phyloP scores from a whole-genome alignment of 177 flowering plant species.

The Vitis hybrid region DNA sequence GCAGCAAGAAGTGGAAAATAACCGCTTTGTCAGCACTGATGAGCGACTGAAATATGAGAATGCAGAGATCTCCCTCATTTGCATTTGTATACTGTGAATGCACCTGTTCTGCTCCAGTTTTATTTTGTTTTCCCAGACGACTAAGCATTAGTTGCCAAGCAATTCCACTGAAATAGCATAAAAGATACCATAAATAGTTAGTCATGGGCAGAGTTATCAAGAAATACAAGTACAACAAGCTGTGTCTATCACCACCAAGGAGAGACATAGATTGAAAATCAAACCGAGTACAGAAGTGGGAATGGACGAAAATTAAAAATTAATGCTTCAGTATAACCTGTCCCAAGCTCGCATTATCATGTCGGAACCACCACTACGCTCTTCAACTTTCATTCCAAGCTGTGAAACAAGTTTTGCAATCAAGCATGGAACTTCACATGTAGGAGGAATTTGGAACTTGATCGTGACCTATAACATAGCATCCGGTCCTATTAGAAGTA shows the following conservation, averaged over 20 bases:
- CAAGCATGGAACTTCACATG: conserved; percentile 66
- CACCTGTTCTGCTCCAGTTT: conserved; percentile 23
- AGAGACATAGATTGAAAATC: no score
- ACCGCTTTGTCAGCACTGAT: conserved; percentile 75
- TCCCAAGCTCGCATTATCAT: conserved; percentile 90
- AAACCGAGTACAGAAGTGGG: background rate
- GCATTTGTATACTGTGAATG: conserved; percentile 22
- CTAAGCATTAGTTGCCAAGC: conserved; percentile 85
- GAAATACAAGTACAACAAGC: background rate
- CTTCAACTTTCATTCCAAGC: conserved; percentile 72
- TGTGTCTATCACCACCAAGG: no score
- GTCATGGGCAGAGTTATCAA: background rate
- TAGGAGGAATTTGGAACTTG: conserved; percentile 77
- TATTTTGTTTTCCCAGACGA: conserved; percentile 38
- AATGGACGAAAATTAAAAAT: background rate
- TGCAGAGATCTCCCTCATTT: conserved; percentile 51
- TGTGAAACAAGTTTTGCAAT: conserved; percentile 70
- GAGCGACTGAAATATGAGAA: conserved; percentile 76
- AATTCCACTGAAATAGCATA: conserved; percentile 56
- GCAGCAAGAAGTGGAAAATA: conserved; percentile 20
- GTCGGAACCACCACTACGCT: conserved; percentile 64
- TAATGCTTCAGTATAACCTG: conserved; percentile 41
- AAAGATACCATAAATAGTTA: background rate
- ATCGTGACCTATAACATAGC: conserved; percentile 58
- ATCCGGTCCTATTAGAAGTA: conserved; percentile 10